phyloP scores from a whole-genome alignment of 371 early-diverging fungal species.

The Mucor mucedo region DNA sequence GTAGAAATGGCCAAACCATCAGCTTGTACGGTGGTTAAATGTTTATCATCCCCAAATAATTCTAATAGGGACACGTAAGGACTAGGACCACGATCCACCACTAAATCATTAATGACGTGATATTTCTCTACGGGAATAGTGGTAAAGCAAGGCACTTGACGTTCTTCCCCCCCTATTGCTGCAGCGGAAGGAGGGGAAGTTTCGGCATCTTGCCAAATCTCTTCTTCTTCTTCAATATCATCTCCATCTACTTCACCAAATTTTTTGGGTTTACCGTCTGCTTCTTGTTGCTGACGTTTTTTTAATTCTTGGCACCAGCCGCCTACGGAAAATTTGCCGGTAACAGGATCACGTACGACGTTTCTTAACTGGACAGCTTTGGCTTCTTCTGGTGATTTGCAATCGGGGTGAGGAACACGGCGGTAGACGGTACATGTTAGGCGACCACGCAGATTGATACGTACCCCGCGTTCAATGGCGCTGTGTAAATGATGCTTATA shows the following conservation, averaged over 20 bases:
- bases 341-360: constrained; percentile 47
- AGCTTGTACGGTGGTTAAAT: constrained; percentile 84
- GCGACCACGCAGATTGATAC: constrained; percentile 89
- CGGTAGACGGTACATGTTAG: constrained; percentile 85
- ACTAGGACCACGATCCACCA: constrained; percentile 90
- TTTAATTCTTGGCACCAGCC: constrained; percentile 40
- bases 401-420: constrained; percentile 42
- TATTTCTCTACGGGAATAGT: constrained; percentile 60
- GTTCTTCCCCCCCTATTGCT: constrained; percentile 24
- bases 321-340: constrained; percentile 53
- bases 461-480: constrained; percentile 73
- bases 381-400: constrained; percentile 21
- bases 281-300: constrained; percentile 5
- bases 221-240: constrained; percentile 4
- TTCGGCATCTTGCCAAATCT: not conserved
- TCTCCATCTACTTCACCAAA: constrained; percentile 58
- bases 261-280: constrained; percentile 34
- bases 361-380: constrained; percentile 40
- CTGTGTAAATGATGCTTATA: constrained; percentile 62
- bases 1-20: constrained; percentile 94
- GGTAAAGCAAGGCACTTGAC: constrained; percentile 53
- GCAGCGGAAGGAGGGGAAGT: not conserved
- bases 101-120: constrained; percentile 81
- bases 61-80: constrained; percentile 90
- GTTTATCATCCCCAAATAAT: constrained; percentile 87